phyloP scores from a whole-genome alignment of 306 rosid species.

The Cucumis cinereus region DNA sequence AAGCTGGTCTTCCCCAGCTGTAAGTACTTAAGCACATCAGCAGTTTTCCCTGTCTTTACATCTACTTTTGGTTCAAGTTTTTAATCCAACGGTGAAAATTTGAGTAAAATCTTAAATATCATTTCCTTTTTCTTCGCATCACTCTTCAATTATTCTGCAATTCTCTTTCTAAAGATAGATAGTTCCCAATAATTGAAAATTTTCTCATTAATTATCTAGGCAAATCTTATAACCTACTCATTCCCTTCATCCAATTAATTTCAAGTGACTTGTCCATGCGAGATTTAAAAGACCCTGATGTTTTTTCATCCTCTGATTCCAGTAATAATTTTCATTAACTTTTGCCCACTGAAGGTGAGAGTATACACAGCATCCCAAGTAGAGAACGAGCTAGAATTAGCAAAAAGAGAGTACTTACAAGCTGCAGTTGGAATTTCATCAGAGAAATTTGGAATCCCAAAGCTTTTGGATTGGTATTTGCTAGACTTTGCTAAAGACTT shows the following conservation, averaged over 20 bases:
- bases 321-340: background rate
- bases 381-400: slow-evolving; percentile 72
- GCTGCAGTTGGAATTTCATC: slow-evolving; percentile 76
- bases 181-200: background rate
- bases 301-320: background rate
- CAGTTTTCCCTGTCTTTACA: background rate
- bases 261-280: background rate
- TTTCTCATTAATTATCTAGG: background rate
- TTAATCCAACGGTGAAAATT: background rate
- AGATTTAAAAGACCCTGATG: background rate
- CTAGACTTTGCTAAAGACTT: slow-evolving; percentile 83
- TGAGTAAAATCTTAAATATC: background rate
- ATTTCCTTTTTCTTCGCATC: background rate
- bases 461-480: slow-evolving; percentile 77
- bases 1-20: slow-evolving; percentile 98
- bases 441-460: slow-evolving; percentile 53
- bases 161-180: background rate
- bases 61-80: background rate
- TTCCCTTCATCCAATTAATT: background rate
- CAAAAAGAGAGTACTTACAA: slow-evolving; percentile 76
- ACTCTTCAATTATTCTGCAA: background rate
- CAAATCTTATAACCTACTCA: background rate
- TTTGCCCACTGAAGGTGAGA: slow-evolving; percentile 64
- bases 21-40: slow-evolving; percentile 28
- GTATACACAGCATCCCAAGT: slow-evolving; percentile 78